Evolutionary conservation across 768 basidiomycete species (phyloP).

Genomic region (Kwoniella pini): DNA sequence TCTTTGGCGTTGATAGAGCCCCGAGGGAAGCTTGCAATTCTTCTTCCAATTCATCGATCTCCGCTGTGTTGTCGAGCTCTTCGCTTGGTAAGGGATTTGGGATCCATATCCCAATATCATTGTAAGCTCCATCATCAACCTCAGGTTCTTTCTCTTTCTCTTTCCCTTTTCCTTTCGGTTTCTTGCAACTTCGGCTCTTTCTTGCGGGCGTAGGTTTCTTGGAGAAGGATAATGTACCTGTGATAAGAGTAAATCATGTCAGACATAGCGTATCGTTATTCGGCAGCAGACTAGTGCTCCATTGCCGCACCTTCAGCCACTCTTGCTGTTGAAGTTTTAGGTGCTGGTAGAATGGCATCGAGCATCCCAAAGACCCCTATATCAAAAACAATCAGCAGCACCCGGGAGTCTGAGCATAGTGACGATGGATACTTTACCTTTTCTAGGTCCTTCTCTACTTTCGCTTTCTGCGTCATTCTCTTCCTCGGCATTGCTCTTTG

Average conservation of each 20-base stretch:
- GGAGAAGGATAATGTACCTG: not conserved
- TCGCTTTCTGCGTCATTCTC: too few relatives aligned
- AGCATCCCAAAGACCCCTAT: not conserved
- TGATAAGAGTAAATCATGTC: not conserved
- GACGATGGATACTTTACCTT: too few relatives aligned
- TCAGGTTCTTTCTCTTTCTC: not conserved
- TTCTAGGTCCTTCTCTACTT: too few relatives aligned
- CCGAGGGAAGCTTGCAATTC: too few relatives aligned
- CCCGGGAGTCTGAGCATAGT: too few relatives aligned
- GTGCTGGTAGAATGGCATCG: not conserved
- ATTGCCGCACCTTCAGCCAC: too few relatives aligned
- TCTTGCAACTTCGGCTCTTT: not conserved
- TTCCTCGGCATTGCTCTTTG: too few relatives aligned
- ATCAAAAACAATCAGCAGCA: not conserved
- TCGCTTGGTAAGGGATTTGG: not conserved
- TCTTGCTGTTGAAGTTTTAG: not conserved
- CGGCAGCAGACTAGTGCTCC: too few relatives aligned
- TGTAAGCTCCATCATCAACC: conserved; percentile 4
- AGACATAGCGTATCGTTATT: too few relatives aligned
- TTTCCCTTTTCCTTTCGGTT: not conserved
- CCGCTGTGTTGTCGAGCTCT: not conserved
- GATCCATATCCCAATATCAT: conserved; percentile 5
- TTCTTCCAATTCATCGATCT: not conserved
- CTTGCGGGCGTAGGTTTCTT: not conserved
- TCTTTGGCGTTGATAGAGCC: too few relatives aligned